A percentile compares a stretch with the other conserved stretches of the same genome.
phyloP scores from a whole-genome alignment of 371 early-diverging fungal species.

The Mucor ambiguus region DNA sequence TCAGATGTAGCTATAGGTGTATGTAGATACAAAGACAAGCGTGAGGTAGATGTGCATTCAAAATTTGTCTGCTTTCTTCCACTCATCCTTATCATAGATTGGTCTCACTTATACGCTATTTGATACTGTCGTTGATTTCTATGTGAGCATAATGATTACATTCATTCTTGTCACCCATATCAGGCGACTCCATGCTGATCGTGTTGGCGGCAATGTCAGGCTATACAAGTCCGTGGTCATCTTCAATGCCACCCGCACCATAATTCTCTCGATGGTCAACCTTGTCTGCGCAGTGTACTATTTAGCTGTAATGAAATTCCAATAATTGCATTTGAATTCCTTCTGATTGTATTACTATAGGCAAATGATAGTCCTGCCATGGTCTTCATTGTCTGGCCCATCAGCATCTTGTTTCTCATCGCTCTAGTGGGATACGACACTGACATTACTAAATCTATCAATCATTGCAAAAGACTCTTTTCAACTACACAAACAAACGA shows the following conservation, averaged over 20 bases:
- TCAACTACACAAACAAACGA: not conserved
- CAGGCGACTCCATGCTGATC: not conserved
- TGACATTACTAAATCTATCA: conserved; percentile 1
- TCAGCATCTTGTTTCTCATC: conserved; percentile 2
- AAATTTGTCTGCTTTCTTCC: not conserved
- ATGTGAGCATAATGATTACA: conserved; percentile 5
- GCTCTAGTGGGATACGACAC: conserved; percentile 12
- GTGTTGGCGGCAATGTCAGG: not conserved
- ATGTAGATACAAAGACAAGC: conserved; percentile 6
- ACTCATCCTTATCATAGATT: not conserved
- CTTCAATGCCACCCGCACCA: conserved; percentile 11
- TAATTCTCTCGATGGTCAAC: not conserved
- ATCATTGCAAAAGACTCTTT: not conserved
- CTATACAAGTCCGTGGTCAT: conserved; percentile 10
- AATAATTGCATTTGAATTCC: not conserved
- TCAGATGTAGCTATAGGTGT: not conserved
- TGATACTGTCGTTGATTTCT: conserved; percentile 4
- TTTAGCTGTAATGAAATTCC: not conserved
- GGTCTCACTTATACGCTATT: not conserved
- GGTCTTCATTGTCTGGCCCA: conserved; percentile 9
- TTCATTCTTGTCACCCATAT: conserved; percentile 1
- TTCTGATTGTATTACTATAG: not conserved
- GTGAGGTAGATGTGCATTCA: not conserved
- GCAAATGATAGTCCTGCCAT: not conserved
- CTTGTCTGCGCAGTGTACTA: conserved; percentile 3